A percentile compares a stretch with the other conserved stretches of the same genome.
phyloP scores from a whole-genome alignment of 139 green algal species.

The Chlorella sorokiniana region DNA sequence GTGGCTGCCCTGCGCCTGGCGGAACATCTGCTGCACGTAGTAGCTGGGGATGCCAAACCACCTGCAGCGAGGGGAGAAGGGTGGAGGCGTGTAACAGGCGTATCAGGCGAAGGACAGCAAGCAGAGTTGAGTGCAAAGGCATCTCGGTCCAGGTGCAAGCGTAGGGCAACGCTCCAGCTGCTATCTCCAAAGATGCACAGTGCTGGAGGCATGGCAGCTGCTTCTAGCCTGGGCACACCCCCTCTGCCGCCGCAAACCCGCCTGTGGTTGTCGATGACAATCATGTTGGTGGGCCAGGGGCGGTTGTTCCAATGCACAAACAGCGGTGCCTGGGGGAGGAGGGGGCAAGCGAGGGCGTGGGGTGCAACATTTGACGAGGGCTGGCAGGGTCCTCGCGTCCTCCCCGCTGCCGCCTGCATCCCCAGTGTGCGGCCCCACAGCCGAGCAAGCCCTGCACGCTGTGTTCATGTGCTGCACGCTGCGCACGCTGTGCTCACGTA shows the following conservation, averaged over 20 bases:
- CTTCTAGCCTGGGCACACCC: constrained; percentile 44
- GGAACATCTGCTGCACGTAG: constrained; percentile 64
- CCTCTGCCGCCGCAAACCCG: constrained; percentile 44
- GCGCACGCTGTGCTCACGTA: constrained; percentile 45
- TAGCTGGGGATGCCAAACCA: constrained; percentile 59
- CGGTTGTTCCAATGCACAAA: constrained; percentile 61
- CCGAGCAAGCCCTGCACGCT: no score
- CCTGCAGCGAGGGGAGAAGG: constrained; percentile 26
- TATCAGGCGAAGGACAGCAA: no score
- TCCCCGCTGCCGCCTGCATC: no score
- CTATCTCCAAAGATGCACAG: no score
- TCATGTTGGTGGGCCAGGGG: constrained; percentile 57
- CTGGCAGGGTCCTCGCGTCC: background rate
- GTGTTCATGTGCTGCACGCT: background rate
- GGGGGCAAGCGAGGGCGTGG: background rate
- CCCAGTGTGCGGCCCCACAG: no score
- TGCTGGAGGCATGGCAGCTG: no score
- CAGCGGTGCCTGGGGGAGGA: constrained; percentile 49
- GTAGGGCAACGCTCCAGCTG: no score
- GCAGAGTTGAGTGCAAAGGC: no score
- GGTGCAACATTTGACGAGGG: background rate
- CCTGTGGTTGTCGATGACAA: constrained; percentile 61
- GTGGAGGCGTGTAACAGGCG: no score
- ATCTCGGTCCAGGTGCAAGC: no score
- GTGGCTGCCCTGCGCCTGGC: constrained; percentile 34